Percentiles rank a stretch among this genome's conserved stretches.
These are phyloP conservation scores for Priceomyces melissophilus DNA, from an alignment of 805 yeast genomes.

Conservation along the genomic window DNA sequence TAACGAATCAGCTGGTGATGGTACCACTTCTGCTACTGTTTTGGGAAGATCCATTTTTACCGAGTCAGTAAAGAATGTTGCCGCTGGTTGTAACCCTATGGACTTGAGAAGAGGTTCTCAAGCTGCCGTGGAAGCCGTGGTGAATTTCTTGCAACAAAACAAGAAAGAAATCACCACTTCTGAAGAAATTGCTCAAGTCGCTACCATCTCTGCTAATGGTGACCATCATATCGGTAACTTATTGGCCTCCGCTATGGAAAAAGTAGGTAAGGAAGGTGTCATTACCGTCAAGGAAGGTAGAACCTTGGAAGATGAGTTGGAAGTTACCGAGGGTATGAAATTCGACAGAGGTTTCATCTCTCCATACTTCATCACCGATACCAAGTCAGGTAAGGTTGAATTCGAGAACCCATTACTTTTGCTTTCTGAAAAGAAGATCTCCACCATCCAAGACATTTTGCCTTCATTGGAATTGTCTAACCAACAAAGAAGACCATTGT, in stretches of 20 bases:
- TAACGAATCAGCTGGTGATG: conserved; percentile 97
- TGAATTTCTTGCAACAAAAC: conserved; percentile 75
- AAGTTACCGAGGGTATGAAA: conserved; percentile 96
- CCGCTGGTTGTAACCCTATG: conserved; percentile 99
- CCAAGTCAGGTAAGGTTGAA: conserved; percentile 90
- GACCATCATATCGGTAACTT: conserved; percentile 88
- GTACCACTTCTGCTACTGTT: conserved; percentile 97
- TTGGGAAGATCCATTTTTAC: conserved; percentile 93
- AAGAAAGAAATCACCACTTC: conserved; percentile 91
- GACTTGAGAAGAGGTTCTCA: conserved; percentile 96
- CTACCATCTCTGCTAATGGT: conserved; percentile 96
- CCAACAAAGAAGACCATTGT: conserved; percentile 87
- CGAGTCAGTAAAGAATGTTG: conserved; percentile 93
- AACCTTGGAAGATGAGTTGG: conserved; percentile 93
- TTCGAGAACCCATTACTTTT: conserved; percentile 89
- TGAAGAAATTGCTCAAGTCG: conserved; percentile 96
- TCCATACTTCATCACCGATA: conserved; percentile 92
- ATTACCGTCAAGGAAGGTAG: conserved; percentile 97
- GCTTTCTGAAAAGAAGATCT: conserved; percentile 85
- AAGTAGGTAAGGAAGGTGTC: conserved; percentile 98
- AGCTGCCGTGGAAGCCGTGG: conserved; percentile 93
- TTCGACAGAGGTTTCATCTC: conserved; percentile 97
- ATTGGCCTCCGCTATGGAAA: conserved; percentile 94
- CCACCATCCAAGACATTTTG: conserved; percentile 83
- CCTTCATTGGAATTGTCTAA: conserved; percentile 93